phyloP scores from a whole-genome alignment of 2,329 filamentous ascomycete species.

The Byssochlamys sp. region DNA sequence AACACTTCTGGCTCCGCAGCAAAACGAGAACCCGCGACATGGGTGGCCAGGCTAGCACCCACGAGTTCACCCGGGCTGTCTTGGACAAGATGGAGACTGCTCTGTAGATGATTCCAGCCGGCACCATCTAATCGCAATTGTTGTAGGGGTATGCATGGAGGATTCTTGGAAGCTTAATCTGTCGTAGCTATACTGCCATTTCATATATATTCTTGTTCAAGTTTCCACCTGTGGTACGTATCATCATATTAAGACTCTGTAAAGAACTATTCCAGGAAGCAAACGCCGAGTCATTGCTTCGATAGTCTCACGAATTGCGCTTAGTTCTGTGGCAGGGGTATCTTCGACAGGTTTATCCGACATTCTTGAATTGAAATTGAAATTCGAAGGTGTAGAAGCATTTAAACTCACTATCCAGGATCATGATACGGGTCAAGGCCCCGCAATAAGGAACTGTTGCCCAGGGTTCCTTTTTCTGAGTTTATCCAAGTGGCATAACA shows the following conservation, averaged over 20 bases:
- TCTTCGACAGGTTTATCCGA: too few relatives aligned
- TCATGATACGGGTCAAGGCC: too few relatives aligned
- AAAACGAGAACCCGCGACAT: constrained; percentile 87
- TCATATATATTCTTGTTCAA: constrained; percentile 1
- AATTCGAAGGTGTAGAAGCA: too few relatives aligned
- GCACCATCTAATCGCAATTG: not conserved
- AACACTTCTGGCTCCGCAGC: constrained; percentile 42
- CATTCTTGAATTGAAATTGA: too few relatives aligned
- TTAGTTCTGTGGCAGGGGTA: too few relatives aligned
- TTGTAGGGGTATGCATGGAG: not conserved
- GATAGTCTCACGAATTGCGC: too few relatives aligned
- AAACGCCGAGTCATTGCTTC: not conserved
- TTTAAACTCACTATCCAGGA: too few relatives aligned
- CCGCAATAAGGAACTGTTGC: too few relatives aligned
- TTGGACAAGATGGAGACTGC: constrained; percentile 83
- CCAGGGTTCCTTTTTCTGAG: too few relatives aligned
- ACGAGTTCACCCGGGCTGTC: constrained; percentile 91
- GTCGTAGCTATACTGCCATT: not conserved
- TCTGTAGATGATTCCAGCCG: constrained; percentile 40
- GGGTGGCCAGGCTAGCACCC: constrained; percentile 79
- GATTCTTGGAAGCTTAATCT: not conserved
- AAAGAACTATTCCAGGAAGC: not conserved
- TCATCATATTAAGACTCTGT: not conserved
- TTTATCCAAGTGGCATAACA: too few relatives aligned
- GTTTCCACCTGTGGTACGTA: not conserved